Base-by-base conservation (phyloP, 768 basidiomycete genomes). In the Phylloporus rhodoxanthus region DNA sequence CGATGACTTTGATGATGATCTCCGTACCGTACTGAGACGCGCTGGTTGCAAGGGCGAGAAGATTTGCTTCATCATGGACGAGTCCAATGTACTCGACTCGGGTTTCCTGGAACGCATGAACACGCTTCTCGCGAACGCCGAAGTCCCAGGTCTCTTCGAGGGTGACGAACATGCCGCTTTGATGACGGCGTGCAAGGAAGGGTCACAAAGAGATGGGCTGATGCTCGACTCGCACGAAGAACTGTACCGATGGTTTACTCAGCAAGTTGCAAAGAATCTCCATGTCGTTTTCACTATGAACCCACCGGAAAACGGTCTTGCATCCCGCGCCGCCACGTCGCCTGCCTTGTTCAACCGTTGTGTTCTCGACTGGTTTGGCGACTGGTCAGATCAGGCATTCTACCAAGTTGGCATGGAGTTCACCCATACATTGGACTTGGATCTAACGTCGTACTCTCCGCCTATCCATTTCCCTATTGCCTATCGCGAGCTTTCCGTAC, bases 281-380 rank as follows among this genome's bases (percentile, higher is more conserved):
- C 96, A 99, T 60, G 95, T 98, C 29, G 96, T 98, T 8, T 99
- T 98, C 72, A 98, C 95, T 15, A 98, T 98, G 95, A 98, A 97
- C 58, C 96, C 93, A 37, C 95, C 94, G 0, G 85, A 92, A 60
- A 93, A 95, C 50, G 96, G 95, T 23, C 78, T 99, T 15, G 95
- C 93, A 7, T 94, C 92, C 17, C 80, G 93, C 42, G 96, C 93
- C 10, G 96, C 95, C 2, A 97, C 96, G 0, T 99, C 96, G 1
- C 96, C 96, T 8, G 96, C 96, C 15, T 73, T 98, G 60, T 95
- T 95, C 83, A 99, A 99, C 72, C 87, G 96, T 72, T 99, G 96
- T 66, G 96, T 99, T 8, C 76, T 99, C 50, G 95, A 99, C 68
- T 99, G 96, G 96, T 98, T 98, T 59, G 96, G 96, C 23, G 94